Evolutionary conservation across 768 basidiomycete genomes (phyloP).

Genomic region (Boletellus emodensis): DNA sequence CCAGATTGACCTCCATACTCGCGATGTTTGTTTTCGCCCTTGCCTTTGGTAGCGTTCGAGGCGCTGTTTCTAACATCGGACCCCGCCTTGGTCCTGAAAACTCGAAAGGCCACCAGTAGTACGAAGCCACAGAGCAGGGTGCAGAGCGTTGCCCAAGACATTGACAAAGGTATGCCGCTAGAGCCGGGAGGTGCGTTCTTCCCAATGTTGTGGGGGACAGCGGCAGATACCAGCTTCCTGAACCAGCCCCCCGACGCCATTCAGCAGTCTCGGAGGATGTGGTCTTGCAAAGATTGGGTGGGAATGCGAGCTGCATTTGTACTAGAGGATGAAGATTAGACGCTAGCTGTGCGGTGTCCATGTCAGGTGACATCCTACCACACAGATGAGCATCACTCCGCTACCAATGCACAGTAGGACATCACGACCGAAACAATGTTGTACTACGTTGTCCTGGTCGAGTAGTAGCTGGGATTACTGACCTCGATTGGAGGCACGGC

Average conservation of each 20-base stretch:
- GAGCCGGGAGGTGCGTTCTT: slow-evolving; percentile 3
- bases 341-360: too few relatives aligned
- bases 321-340: too few relatives aligned
- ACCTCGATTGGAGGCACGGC: too few relatives aligned
- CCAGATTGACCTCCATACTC: slow-evolving; percentile 20
- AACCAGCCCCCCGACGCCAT: slow-evolving; percentile 10
- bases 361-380: too few relatives aligned
- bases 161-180: slow-evolving; percentile 20
- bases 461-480: too few relatives aligned
- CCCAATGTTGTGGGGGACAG: too few relatives aligned
- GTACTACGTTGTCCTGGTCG: too few relatives aligned
- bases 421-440: too few relatives aligned
- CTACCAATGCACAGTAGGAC: too few relatives aligned
- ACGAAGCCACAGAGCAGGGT: slow-evolving; percentile 12
- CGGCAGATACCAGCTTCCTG: slow-evolving; percentile 9
- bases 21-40: slow-evolving; percentile 18
- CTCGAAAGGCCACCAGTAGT: slow-evolving; percentile 3
- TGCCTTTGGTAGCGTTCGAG: slow-evolving; percentile 2
- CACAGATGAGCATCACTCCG: too few relatives aligned
- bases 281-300: background rate
- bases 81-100: slow-evolving; percentile 7
- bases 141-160: slow-evolving; percentile 14
- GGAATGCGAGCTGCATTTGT: background rate
- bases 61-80: background rate
- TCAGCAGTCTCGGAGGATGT: background rate